Evolutionary conservation across 2,329 filamentous ascomycete genomes (phyloP).

Genomic region (Neonectria faginata): DNA sequence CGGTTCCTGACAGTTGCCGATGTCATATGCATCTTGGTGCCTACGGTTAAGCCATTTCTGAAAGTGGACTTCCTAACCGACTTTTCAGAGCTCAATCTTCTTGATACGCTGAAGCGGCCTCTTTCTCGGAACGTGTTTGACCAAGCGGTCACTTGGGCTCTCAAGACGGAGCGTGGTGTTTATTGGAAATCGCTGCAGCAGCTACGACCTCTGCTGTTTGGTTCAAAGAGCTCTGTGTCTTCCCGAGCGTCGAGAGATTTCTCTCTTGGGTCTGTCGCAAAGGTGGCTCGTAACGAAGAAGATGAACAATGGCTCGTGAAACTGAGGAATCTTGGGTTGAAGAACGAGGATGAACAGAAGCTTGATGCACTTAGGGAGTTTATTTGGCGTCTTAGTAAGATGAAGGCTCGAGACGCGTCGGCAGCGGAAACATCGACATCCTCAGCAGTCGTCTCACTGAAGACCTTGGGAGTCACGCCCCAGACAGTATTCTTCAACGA

Average conservation of each 20-base stretch:
- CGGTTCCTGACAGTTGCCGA: constrained; percentile 83
- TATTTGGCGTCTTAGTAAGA: constrained; percentile 85
- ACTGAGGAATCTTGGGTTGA: constrained; percentile 85
- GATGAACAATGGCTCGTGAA: constrained; percentile 94
- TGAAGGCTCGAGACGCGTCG: constrained; percentile 68
- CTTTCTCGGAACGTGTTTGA: constrained; percentile 85
- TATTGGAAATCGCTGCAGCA: constrained; percentile 88
- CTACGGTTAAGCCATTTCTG: constrained; percentile 83
- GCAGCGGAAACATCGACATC: constrained; percentile 50
- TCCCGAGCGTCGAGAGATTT: constrained; percentile 68
- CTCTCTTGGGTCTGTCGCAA: constrained; percentile 68
- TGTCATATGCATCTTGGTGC: constrained; percentile 83
- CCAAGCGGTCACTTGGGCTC: constrained; percentile 86
- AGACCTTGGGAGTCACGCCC: constrained; percentile 80
- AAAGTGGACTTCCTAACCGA: constrained; percentile 75
- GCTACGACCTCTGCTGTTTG: constrained; percentile 73
- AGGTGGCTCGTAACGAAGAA: constrained; percentile 83
- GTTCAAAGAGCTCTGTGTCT: constrained; percentile 60
- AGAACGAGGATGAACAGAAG: constrained; percentile 87
- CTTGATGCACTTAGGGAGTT: constrained; percentile 88
- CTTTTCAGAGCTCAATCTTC: constrained; percentile 77
- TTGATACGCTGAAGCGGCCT: constrained; percentile 87
- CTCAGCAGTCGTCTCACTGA: constrained; percentile 72
- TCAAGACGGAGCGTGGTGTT: constrained; percentile 80
- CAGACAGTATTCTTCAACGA: constrained; percentile 96